Evolutionary conservation across 441 rosid species (phyloP).

Genomic region (Arabidopsis lyrata): DNA sequence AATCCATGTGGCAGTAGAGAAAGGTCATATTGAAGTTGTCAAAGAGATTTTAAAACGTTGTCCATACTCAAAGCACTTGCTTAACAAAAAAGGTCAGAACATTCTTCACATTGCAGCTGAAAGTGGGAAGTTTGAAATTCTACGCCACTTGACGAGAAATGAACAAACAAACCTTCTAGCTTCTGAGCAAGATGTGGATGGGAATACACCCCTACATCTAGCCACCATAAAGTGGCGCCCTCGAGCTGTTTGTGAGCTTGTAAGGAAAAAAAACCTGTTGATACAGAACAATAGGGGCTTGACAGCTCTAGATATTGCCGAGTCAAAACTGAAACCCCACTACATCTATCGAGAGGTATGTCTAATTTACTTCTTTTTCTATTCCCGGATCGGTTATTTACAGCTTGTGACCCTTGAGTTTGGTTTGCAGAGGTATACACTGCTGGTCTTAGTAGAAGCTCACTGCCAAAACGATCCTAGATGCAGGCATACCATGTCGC

Average conservation of each 20-base stretch:
- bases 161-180: background rate
- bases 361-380: background rate
- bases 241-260: background rate
- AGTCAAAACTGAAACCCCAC: background rate
- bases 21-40: background rate
- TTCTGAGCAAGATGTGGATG: constrained; percentile 25
- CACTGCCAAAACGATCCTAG: background rate
- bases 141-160: background rate
- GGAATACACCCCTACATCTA: constrained; percentile 28
- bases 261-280: background rate
- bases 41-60: constrained; percentile 17
- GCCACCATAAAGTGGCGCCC: constrained; percentile 26
- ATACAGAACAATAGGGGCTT: background rate
- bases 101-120: constrained; percentile 28
- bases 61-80: constrained; percentile 4
- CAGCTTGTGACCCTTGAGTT: background rate
- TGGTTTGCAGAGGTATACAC: constrained; percentile 2
- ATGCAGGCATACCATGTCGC: background rate
- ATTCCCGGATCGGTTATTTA: background rate
- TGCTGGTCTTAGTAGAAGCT: background rate
- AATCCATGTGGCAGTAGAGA: constrained; percentile 28
- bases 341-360: constrained; percentile 19
- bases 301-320: constrained; percentile 18
- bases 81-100: constrained; percentile 30
- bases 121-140: background rate